phyloP scores from a whole-genome alignment of 139 green algal genomes.

The Raphidocelis subcapitata region DNA sequence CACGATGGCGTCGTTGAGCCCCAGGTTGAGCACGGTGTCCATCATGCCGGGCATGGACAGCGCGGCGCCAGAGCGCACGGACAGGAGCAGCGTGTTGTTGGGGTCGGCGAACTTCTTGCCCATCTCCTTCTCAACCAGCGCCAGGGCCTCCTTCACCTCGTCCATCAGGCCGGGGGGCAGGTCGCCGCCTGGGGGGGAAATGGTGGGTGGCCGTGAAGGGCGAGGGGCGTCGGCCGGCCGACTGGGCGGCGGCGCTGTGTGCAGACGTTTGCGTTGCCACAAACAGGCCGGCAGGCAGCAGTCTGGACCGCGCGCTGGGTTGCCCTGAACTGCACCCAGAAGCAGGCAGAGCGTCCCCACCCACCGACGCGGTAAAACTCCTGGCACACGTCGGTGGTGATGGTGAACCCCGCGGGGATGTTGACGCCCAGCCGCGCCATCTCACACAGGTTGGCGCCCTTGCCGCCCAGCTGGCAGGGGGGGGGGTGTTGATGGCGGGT shows the following conservation, averaged over 20 bases:
- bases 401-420: constrained; percentile 88
- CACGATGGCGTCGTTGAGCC: constrained; percentile 80
- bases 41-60: constrained; percentile 88
- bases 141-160: constrained; percentile 62
- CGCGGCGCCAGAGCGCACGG: constrained; percentile 84
- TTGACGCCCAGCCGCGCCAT: constrained; percentile 84
- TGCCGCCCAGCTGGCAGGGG: constrained; percentile 88
- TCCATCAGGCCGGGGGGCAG: constrained; percentile 35
- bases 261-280: no score
- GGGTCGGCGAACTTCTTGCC: constrained; percentile 69
- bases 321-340: no score
- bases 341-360: no score
- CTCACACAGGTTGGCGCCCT: constrained; percentile 90
- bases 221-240: no score
- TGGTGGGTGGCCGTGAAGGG: no score
- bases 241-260: no score
- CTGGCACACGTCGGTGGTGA: constrained; percentile 86
- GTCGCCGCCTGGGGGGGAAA: no score
- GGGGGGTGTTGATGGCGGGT: no score
- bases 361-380: constrained; percentile 64
- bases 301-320: no score
- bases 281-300: no score
- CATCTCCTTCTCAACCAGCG: constrained; percentile 61
- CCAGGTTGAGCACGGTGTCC: constrained; percentile 93
- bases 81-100: constrained; percentile 78